Percentiles rank a stretch among this genome's conserved stretches.
phyloP scores from a whole-genome alignment of 441 rosid species.

The Aquilaria agallochum region DNA sequence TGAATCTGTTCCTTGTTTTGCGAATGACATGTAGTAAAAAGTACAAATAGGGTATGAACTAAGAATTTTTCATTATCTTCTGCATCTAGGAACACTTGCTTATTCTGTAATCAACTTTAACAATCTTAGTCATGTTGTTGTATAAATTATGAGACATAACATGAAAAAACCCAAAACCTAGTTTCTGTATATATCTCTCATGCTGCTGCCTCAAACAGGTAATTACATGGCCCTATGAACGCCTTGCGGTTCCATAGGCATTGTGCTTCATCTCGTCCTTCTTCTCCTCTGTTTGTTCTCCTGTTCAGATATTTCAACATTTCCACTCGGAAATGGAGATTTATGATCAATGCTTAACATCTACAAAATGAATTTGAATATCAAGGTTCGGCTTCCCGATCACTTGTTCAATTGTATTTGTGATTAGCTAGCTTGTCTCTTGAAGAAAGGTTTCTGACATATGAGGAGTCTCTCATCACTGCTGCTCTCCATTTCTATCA shows the following conservation, averaged over 20 bases:
- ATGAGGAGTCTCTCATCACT: slow-evolving; percentile 88
- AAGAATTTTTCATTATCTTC: slow-evolving; percentile 17
- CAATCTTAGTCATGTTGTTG: slow-evolving; percentile 59
- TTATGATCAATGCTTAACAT: slow-evolving; percentile 31
- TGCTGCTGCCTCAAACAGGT: slow-evolving; percentile 21
- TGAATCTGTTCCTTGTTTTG: too few relatives aligned
- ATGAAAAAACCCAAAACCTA: slow-evolving; percentile 21
- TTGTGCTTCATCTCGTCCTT: slow-evolving; percentile 36
- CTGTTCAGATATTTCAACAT: slow-evolving; percentile 31
- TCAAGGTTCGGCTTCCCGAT: slow-evolving; percentile 13
- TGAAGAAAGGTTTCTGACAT: slow-evolving; percentile 92
- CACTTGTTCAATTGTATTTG: slow-evolving; percentile 9
- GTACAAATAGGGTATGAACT: slow-evolving; percentile 6
- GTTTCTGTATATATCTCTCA: slow-evolving; percentile 29
- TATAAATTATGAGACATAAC: slow-evolving; percentile 29
- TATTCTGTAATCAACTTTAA: slow-evolving; percentile 64
- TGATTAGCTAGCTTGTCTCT: slow-evolving; percentile 53
- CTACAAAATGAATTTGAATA: slow-evolving; percentile 31
- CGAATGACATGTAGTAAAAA: too few relatives aligned
- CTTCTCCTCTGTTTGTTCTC: slow-evolving; percentile 29
- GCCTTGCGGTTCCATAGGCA: slow-evolving; percentile 65
- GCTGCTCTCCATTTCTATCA: slow-evolving; percentile 76
- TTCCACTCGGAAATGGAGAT: slow-evolving; percentile 23
- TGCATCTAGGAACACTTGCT: slow-evolving; percentile 24
- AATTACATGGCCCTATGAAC: slow-evolving; percentile 41